These are phyloP conservation scores for Alternaria gansuensis DNA, from an alignment of 2,329 filamentous ascomycete genomes.

Conservation along the genomic window DNA sequence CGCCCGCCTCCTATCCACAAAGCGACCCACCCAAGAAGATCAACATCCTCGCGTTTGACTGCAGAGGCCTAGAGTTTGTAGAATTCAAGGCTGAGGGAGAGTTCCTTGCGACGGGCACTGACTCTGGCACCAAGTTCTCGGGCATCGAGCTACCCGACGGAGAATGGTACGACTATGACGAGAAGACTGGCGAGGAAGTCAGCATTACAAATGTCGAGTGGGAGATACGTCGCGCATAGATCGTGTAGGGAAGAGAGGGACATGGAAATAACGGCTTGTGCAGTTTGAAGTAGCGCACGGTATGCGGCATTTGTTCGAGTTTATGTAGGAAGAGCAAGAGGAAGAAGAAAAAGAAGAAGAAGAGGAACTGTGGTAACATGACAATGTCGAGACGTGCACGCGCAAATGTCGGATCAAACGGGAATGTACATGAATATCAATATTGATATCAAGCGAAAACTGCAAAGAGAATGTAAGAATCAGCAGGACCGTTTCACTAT, in stretches of 20 bases:
- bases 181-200: conserved; percentile 90
- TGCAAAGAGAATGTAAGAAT: not conserved
- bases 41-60: conserved; percentile 90
- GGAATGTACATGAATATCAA: not conserved
- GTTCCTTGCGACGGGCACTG: conserved; percentile 83
- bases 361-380: not conserved
- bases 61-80: conserved; percentile 88
- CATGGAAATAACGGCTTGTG: not conserved
- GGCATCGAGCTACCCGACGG: conserved; percentile 84
- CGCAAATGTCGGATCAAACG: not conserved
- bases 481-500: too few relatives aligned
- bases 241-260: not conserved
- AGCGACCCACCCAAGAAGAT: conserved; percentile 75
- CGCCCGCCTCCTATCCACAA: conserved; percentile 75
- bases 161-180: conserved; percentile 98
- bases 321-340: not conserved
- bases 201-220: conserved; percentile 90
- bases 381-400: not conserved
- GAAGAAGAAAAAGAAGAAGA: not conserved
- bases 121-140: conserved; percentile 82
- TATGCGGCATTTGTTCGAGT: not conserved
- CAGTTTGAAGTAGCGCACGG: not conserved
- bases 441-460: not conserved
- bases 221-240: conserved; percentile 77
- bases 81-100: conserved; percentile 95